Base-by-base conservation (phyloP, 2,329 filamentous ascomycete genomes). In the Colletotrichum musae region DNA sequence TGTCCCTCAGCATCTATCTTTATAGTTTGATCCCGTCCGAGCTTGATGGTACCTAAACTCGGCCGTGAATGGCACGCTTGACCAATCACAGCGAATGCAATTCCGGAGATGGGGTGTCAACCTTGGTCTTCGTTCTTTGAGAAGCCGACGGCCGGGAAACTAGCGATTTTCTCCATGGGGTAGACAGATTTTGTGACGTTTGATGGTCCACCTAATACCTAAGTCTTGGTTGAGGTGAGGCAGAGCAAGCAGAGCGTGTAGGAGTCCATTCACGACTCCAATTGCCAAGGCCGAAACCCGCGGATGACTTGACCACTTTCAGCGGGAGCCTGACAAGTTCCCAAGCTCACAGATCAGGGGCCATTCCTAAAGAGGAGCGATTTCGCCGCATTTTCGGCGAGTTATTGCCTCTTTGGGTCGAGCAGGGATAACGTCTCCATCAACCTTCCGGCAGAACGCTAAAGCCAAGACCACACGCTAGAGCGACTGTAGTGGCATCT, bases 1-100 rank as follows among this genome's bases (percentile, higher is more conserved):
- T 28, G 54, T 13, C 47, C 45, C 59, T 62, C n/a, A 16, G 5
- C 21, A 32, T 16, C 18, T 18, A 50, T 47, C 59, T 62, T 62
- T 62, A 62, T 62, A 54, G 36, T 62, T 62, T 53, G 15, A 18
- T 26, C 41, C 13, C 53, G 32, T 61, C 32, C 47, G 5, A 53
- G 28, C 10, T 41, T 13, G 13, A 50, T 28, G 15, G 32, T 32
- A 43, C 3, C 7, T 43, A n/a, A 21, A n/a, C 13, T 13, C 15
- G 15, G 58, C n/a, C 59, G 45, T 36, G 47, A 18, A 5, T 12
- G 21, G 16, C 13, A 7, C 59, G 13, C 6, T 16, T 15, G 9
- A 18, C 39, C 39, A 53, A 58, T 58, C 41, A 58, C 15, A 26
- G 13, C 16, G 28, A 18, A 43, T 12, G n/a, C 36, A 43, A 43